Conservation (phyloP, 768 basidiomycete genomes). For the Zangia roseola region DNA sequence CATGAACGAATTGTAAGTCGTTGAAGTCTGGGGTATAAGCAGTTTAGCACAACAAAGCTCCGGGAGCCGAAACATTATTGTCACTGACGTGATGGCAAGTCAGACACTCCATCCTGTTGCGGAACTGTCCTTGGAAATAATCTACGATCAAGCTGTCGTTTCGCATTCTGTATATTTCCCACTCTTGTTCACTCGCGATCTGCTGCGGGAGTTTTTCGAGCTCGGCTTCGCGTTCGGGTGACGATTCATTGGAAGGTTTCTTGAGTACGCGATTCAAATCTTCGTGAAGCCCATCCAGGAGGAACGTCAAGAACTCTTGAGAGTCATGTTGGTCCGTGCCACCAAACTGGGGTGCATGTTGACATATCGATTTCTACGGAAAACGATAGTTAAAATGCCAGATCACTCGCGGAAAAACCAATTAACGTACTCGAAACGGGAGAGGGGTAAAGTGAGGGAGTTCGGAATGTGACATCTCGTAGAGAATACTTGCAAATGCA, state of each 20-base stretch:
- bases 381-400: constrained; percentile 21
- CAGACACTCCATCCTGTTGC: constrained; percentile 84
- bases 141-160: constrained; percentile 96
- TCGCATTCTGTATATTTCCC: constrained; percentile 83
- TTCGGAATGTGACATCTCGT: constrained; percentile 86
- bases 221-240: constrained; percentile 82
- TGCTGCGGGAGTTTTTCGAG: constrained; percentile 84
- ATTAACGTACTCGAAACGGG: constrained; percentile 73
- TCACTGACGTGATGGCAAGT: constrained; percentile 79
- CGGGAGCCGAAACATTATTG: background rate
- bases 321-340: constrained; percentile 95
- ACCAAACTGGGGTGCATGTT: constrained; percentile 67
- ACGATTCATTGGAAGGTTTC: constrained; percentile 62
- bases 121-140: constrained; percentile 96
- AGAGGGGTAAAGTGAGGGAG: constrained; percentile 79
- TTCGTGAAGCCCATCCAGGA: constrained; percentile 90
- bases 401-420: constrained; percentile 19
- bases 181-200: constrained; percentile 90
- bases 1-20: constrained; percentile 96
- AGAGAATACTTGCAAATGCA: constrained; percentile 81
- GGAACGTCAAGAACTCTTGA: constrained; percentile 93
- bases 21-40: constrained; percentile 70
- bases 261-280: constrained; percentile 80
- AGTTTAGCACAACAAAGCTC: constrained; percentile 7
- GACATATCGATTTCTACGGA: constrained; percentile 55